Percentiles rank a stretch among this genome's conserved stretches.
phyloP scores from a whole-genome alignment of 345 rosid genomes.

The Linum tenue region DNA sequence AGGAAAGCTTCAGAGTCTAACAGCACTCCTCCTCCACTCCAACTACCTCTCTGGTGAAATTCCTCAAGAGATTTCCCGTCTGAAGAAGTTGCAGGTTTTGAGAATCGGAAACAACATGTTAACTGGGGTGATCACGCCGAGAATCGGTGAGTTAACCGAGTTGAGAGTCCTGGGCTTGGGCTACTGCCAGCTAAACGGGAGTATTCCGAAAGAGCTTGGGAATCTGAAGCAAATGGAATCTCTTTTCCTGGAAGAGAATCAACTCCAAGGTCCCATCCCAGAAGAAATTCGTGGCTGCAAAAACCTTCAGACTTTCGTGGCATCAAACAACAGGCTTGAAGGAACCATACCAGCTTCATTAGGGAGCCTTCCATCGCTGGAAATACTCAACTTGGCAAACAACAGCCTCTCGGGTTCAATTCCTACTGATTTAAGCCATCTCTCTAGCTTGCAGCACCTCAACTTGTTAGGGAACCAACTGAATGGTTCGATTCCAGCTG shows the following conservation, averaged over 20 bases:
- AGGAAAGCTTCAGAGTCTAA: constrained; percentile 56
- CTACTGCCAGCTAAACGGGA: constrained; percentile 51
- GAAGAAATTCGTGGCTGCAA: constrained; percentile 38
- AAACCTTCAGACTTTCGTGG: constrained; percentile 41
- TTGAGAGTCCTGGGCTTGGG: constrained; percentile 51
- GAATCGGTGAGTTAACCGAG: constrained; percentile 50
- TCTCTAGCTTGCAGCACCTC: constrained; percentile 46
- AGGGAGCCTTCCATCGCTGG: constrained; percentile 44
- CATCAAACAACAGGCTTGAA: constrained; percentile 54
- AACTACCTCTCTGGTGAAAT: constrained; percentile 60
- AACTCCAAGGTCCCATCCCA: constrained; percentile 56
- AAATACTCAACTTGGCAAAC: constrained; percentile 52
- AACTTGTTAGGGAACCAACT: constrained; percentile 48
- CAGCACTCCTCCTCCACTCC: constrained; percentile 44
- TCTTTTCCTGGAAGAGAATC: constrained; percentile 52
- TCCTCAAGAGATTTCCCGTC: constrained; percentile 49
- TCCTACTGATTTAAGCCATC: constrained; percentile 49
- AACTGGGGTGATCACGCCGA: constrained; percentile 42
- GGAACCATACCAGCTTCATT: constrained; percentile 52
- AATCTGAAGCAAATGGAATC: constrained; percentile 36
- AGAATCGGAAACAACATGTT: constrained; percentile 61
- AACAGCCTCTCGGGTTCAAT: constrained; percentile 62
- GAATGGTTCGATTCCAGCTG: constrained; percentile 46
- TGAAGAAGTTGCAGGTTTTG: constrained; percentile 51
- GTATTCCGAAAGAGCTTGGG: constrained; percentile 71